Conservation (phyloP, 1,139 yeast species). For the Magnusiomyces magnusii region DNA sequence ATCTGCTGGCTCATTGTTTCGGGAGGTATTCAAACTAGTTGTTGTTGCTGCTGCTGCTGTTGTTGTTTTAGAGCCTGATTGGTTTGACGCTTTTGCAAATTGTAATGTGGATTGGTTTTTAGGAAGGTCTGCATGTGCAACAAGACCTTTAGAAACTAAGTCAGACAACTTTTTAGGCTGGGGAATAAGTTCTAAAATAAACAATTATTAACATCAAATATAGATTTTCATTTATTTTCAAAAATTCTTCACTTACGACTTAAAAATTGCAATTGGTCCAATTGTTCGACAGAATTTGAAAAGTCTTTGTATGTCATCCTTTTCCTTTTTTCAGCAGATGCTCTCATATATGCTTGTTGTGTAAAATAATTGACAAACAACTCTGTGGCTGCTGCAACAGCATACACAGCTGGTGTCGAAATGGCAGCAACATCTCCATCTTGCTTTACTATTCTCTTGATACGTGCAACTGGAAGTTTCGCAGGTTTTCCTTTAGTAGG, state of each 20-base stretch:
- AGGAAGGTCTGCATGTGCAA: conserved; percentile 11
- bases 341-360: conserved; percentile 67
- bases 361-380: conserved; percentile 71
- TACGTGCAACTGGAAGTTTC: conserved; percentile 63
- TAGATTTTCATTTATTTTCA: too few species aligned
- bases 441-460: conserved; percentile 73
- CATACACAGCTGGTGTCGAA: conserved; percentile 71
- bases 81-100: not conserved
- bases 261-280: not conserved
- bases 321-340: conserved; percentile 65
- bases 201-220: too few species aligned
- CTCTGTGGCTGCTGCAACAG: conserved; percentile 78
- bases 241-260: not conserved
- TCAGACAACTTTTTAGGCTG: conserved; percentile 14
- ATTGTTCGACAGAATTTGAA: conserved; percentile 54
- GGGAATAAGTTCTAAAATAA: conserved; percentile 15
- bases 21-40: not conserved
- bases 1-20: not conserved
- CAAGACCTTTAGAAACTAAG: conserved; percentile 10
- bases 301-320: conserved; percentile 68
- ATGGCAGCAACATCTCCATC: conserved; percentile 78
- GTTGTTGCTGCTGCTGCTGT: too few species aligned
- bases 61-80: not conserved
- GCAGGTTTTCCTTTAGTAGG: not conserved
- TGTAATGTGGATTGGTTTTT: conserved; percentile 2